A percentile compares a stretch with the other conserved stretches of the same genome.
Conservation (phyloP, 2,329 filamentous ascomycete species). For the Dothideomycetes sp. region DNA sequence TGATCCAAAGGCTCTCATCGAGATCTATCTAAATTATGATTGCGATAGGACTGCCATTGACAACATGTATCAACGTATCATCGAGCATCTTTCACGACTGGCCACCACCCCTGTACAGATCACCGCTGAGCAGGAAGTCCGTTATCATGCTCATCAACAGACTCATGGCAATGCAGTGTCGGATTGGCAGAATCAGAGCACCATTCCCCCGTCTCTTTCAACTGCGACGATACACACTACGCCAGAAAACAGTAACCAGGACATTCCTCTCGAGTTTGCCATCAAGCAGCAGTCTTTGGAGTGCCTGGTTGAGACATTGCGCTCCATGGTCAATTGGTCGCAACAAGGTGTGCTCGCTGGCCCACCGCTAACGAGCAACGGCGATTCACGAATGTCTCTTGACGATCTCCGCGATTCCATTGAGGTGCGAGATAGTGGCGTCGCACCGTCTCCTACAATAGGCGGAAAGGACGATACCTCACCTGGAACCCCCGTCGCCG, state of each 20-base stretch:
- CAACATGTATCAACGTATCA: conserved; percentile 90
- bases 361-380: conserved; percentile 27
- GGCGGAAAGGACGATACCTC: conserved; percentile 35
- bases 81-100: conserved; percentile 85
- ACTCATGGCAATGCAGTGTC: conserved; percentile 42
- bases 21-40: conserved; percentile 96
- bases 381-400: conserved; percentile 40
- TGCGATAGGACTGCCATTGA: conserved; percentile 86
- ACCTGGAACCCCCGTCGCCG: conserved; percentile 34
- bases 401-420: conserved; percentile 62
- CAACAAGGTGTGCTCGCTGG: conserved; percentile 49
- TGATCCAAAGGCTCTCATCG: conserved; percentile 80
- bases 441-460: conserved; percentile 36
- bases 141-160: conserved; percentile 68
- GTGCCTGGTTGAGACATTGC: conserved; percentile 74
- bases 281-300: conserved; percentile 86
- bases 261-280: conserved; percentile 78
- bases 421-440: conserved; percentile 52
- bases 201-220: conserved; percentile 75
- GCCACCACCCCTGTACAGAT: conserved; percentile 69
- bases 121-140: conserved; percentile 67
- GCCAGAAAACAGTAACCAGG: conserved; percentile 29
- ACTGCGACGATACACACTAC: conserved; percentile 56
- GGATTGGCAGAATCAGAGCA: conserved; percentile 82
- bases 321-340: conserved; percentile 90